Conservation (phyloP, 129 eudicot species). For the Deinandra increscens region DNA sequence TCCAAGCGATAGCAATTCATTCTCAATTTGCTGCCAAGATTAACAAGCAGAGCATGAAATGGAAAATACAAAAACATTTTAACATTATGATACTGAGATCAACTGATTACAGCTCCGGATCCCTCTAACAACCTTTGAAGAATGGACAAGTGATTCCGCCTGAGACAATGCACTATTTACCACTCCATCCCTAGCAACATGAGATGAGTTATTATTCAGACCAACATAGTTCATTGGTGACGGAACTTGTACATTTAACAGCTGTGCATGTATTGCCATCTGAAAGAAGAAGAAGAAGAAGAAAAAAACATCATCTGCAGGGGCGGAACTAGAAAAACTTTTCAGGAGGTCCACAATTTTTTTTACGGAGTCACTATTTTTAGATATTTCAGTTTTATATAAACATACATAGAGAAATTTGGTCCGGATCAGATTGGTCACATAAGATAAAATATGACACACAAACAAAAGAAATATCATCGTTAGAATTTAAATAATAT, state of each 20-base stretch:
- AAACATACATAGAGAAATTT: too few relatives aligned
- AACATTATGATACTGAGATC: not conserved
- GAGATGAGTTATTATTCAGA: conserved; percentile 31
- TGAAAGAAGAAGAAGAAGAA: conserved; percentile 27
- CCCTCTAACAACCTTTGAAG: conserved; percentile 55
- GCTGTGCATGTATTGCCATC: conserved; percentile 37
- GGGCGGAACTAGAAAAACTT: too few relatives aligned
- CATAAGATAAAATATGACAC: too few relatives aligned
- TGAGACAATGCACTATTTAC: conserved; percentile 37
- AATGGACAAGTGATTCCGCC: conserved; percentile 40
- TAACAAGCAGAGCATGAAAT: conserved; percentile 16
- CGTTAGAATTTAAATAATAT: too few relatives aligned
- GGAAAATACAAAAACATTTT: not conserved
- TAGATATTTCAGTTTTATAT: too few relatives aligned
- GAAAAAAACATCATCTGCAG: too few relatives aligned
- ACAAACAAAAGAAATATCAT: too few relatives aligned
- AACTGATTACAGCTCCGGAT: conserved; percentile 4
- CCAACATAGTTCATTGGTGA: conserved; percentile 33
- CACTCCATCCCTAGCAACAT: conserved; percentile 31
- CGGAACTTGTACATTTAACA: conserved; percentile 43
- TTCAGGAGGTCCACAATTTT: too few relatives aligned
- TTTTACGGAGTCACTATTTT: too few relatives aligned
- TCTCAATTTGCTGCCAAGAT: conserved; percentile 62
- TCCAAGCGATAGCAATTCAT: conserved; percentile 58
- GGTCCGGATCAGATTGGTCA: too few relatives aligned